These are phyloP conservation scores for Shiraia sp. DNA, from an alignment of 2,329 filamentous ascomycete genomes.

Conservation along the genomic window DNA sequence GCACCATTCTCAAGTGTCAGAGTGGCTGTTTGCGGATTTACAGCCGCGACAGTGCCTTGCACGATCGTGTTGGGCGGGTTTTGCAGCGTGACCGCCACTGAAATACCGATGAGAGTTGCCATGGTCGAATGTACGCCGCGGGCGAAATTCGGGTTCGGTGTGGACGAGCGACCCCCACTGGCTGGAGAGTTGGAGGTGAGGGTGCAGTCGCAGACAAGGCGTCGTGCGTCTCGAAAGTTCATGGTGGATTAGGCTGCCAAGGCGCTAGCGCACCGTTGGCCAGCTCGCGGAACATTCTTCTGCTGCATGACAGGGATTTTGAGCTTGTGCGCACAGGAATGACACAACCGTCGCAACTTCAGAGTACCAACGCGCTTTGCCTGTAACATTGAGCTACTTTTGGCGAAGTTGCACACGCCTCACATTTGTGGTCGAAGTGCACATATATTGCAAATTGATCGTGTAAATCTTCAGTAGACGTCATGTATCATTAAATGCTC, in stretches of 20 bases:
- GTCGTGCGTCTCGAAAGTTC: constrained; percentile 4
- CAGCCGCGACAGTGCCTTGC: constrained; percentile 70
- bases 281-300: too few species aligned
- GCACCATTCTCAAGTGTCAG: constrained; percentile 74
- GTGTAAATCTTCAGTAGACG: too few species aligned
- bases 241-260: constrained; percentile 2
- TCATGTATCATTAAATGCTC: neutral
- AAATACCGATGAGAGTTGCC: constrained; percentile 73
- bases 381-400: too few species aligned
- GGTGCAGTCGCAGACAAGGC: constrained; percentile 4
- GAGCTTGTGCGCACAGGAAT: too few species aligned
- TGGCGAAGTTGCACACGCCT: neutral
- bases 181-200: constrained; percentile 6
- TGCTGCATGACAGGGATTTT: too few species aligned
- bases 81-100: constrained; percentile 73
- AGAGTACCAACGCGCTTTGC: too few species aligned
- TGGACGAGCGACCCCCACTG: constrained; percentile 7
- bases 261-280: constrained; percentile 1
- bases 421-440: neutral
- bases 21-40: constrained; percentile 64
- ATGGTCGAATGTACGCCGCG: constrained; percentile 46
- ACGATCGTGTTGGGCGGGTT: constrained; percentile 67
- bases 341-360: too few species aligned
- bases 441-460: too few species aligned
- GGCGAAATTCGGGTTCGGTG: neutral